These are phyloP conservation scores for Leccinum longicurvipes DNA, from an alignment of 768 basidiomycete genomes.

Conservation along the genomic window DNA sequence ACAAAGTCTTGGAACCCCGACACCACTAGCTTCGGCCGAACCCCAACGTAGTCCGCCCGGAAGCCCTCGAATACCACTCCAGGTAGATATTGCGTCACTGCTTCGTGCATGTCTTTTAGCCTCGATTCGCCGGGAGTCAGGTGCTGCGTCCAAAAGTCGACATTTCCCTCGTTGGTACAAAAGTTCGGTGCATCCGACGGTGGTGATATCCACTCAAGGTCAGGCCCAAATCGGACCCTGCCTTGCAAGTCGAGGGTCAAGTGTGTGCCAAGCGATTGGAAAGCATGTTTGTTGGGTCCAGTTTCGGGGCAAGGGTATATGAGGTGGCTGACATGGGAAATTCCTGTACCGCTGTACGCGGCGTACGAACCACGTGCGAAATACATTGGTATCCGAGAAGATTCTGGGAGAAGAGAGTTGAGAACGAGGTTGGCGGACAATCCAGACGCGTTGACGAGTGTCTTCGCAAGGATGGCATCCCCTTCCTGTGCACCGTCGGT, in stretches of 20 bases:
- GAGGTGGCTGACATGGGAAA: constrained; percentile 62
- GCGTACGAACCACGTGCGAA: constrained; percentile 87
- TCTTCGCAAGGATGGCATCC: constrained; percentile 70
- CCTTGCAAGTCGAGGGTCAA: constrained; percentile 83
- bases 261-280: constrained; percentile 90
- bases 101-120: constrained; percentile 61
- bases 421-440: constrained; percentile 68
- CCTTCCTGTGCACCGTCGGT: constrained; percentile 47
- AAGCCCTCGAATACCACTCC: constrained; percentile 56
- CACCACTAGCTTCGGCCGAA: constrained; percentile 83
- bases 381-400: constrained; percentile 65
- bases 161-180: constrained; percentile 39
- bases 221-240: constrained; percentile 88
- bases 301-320: constrained; percentile 89
- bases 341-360: constrained; percentile 79
- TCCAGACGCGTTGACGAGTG: constrained; percentile 81
- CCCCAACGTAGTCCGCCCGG: constrained; percentile 78
- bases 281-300: constrained; percentile 54
- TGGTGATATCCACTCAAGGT: constrained; percentile 81
- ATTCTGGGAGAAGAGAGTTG: constrained; percentile 61
- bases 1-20: constrained; percentile 88
- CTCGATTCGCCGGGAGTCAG: constrained; percentile 62
- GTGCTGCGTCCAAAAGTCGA: constrained; percentile 74
- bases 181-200: constrained; percentile 31
- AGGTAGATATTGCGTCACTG: constrained; percentile 75